Evolutionary conservation across 2,329 filamentous ascomycete species (phyloP).

Genomic region (Neurospora sp.): DNA sequence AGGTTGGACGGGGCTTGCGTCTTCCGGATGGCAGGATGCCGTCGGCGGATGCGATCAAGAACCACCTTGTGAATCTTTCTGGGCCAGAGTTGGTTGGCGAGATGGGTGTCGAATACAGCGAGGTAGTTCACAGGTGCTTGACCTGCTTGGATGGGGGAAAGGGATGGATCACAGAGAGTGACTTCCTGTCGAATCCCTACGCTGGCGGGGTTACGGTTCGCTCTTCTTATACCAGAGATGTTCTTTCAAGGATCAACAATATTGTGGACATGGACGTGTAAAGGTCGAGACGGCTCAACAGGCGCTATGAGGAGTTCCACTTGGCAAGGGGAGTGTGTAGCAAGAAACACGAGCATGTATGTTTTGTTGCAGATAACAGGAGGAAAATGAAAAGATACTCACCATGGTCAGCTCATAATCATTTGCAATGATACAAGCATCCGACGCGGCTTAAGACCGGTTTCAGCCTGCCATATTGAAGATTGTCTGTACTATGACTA

Average conservation of each 20-base stretch:
- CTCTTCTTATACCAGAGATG: neutral
- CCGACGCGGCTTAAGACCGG: too few relatives aligned
- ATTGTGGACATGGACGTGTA: neutral
- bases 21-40: neutral
- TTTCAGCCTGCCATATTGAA: too few relatives aligned
- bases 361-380: too few relatives aligned
- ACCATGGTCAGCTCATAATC: too few relatives aligned
- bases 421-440: too few relatives aligned
- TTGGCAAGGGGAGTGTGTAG: too few relatives aligned
- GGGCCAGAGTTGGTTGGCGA: constrained; percentile 7
- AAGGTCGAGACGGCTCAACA: too few relatives aligned
- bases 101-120: constrained; percentile 20
- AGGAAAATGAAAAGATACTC: too few relatives aligned
- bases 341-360: too few relatives aligned
- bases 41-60: neutral
- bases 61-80: constrained; percentile 3
- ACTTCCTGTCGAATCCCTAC: neutral
- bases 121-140: constrained; percentile 22
- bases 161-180: neutral
- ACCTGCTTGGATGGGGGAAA: constrained; percentile 23
- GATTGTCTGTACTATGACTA: too few relatives aligned
- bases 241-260: neutral
- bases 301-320: too few relatives aligned
- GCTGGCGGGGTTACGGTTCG: neutral
- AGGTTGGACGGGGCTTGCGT: neutral